These are phyloP conservation scores for Colletotrichum orchidophilum DNA, from an alignment of 2,329 filamentous ascomycete species.

Conservation along the genomic window DNA sequence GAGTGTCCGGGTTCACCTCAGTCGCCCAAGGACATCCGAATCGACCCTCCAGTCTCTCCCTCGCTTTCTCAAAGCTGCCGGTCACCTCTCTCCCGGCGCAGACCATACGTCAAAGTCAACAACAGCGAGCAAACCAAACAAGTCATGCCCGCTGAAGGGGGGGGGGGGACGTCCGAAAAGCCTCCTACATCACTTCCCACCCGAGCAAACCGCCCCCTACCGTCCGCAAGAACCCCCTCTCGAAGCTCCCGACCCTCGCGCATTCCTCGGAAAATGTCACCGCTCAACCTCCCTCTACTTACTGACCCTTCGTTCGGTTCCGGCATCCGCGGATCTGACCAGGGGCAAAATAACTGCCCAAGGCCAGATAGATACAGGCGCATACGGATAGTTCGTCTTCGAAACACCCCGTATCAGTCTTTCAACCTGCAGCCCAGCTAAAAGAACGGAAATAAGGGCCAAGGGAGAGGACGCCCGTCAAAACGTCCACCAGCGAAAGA, in stretches of 20 bases:
- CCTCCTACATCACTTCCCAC: constrained; percentile 15
- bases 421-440: constrained; percentile 5
- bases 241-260: neutral
- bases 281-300: neutral
- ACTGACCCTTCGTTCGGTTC: too few relatives aligned
- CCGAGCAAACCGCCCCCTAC: neutral
- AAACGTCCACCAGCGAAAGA: neutral
- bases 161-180: neutral
- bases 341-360: neutral
- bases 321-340: neutral
- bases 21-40: neutral
- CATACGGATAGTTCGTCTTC: neutral
- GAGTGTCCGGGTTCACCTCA: neutral
- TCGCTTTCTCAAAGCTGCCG: neutral
- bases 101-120: neutral
- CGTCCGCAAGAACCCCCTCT: neutral
- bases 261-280: neutral
- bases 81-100: neutral
- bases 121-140: neutral
- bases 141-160: too few relatives aligned
- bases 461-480: neutral
- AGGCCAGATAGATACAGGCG: neutral
- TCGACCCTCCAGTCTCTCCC: neutral
- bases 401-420: neutral
- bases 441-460: neutral